Evolutionary conservation across 2,329 filamentous ascomycete genomes (phyloP), one percentile per base, ranked within the genome.

Genomic region (Sporothrix schenckii): DNA sequence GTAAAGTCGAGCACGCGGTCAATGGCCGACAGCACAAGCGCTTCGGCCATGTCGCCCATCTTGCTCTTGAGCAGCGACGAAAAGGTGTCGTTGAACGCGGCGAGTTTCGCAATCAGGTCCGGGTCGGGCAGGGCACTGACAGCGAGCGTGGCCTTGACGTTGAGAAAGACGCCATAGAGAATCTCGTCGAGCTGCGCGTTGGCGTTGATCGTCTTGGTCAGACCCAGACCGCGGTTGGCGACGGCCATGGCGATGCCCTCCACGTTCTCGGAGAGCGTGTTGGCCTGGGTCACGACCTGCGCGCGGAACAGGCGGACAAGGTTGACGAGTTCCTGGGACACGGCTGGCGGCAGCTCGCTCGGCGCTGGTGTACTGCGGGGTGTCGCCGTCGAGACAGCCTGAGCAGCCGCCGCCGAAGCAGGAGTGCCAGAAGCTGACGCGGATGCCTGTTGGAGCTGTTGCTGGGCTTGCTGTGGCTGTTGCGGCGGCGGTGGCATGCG

Each of bases 181-280:
- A 85, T 83, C 41, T 78, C 76, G 72, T 86, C 84, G 76, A 85
- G 80, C 71, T 80, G 79, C 50, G 83, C 81, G 68, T 82, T 81
- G 0, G 81, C 82, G 7, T 80, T 79, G 54, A 75, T 73, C 72
- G 73, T 76, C 63, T 80, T 78, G 72, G 84, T 81, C 61, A 87
- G 79, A 0, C 83, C 83, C 11, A 86, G 77, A 58, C 81, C 83
- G 34, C 84, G 83, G 72, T 85, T 86, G 72, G 86, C 78, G 14
- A 84, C 84, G 7, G 83, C 85, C 80, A 85, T 84, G 71, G 85
- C 82, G 30, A 85, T 81, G 30, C 80, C 82, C 70, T 85, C 81
- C 14, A 79, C 79, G 16, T 80, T 78, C 1, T 81, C 80, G 72
- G 81, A 82, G 66, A 74, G 66, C 67, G 56, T 34, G 47, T 79